Percentiles rank a stretch among this genome's conserved stretches.
Evolutionary conservation across 805 yeast species (phyloP).

Genomic region (Pichia kluyveri): DNA sequence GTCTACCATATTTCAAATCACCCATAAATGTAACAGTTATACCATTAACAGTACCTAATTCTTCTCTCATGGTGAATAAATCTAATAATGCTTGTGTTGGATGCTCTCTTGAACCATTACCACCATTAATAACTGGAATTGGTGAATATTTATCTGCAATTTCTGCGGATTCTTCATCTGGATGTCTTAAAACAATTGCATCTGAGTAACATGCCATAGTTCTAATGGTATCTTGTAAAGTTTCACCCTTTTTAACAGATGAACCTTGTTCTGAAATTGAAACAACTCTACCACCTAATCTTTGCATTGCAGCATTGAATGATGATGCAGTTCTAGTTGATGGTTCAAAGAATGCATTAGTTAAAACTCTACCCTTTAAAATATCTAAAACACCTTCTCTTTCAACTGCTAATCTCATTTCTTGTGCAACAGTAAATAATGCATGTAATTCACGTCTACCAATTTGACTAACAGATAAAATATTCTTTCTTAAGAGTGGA

Average conservation of each 20-base stretch:
- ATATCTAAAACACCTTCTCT: slow-evolving; percentile 91
- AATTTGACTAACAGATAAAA: slow-evolving; percentile 82
- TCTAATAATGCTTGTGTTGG: slow-evolving; percentile 98
- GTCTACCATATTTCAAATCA: slow-evolving; percentile 95
- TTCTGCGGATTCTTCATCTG: slow-evolving; percentile 83
- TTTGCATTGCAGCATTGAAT: slow-evolving; percentile 99
- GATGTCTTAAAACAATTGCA: slow-evolving; percentile 96
- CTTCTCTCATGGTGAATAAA: slow-evolving; percentile 96
- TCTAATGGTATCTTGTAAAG: slow-evolving; percentile 93
- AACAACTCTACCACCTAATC: slow-evolving; percentile 96
- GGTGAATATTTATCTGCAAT: slow-evolving; percentile 95
- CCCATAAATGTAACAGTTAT: slow-evolving; percentile 98
- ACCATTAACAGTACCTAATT: slow-evolving; percentile 96
- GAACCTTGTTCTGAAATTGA: slow-evolving; percentile 78
- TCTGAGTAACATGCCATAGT: slow-evolving; percentile 93
- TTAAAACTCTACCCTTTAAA: slow-evolving; percentile 80
- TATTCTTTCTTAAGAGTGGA: slow-evolving; percentile 83
- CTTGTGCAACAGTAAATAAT: slow-evolving; percentile 94
- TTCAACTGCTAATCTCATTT: slow-evolving; percentile 93
- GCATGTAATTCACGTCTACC: slow-evolving; percentile 84
- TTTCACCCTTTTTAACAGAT: slow-evolving; percentile 97
- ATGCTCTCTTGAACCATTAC: slow-evolving; percentile 96
- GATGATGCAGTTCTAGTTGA: slow-evolving; percentile 95
- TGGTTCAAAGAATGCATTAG: slow-evolving; percentile 97
- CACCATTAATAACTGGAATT: slow-evolving; percentile 95